Evolutionary conservation across 1,284 basidiomycete genomes (phyloP).

Genomic region (Phylloporus sp.): DNA sequence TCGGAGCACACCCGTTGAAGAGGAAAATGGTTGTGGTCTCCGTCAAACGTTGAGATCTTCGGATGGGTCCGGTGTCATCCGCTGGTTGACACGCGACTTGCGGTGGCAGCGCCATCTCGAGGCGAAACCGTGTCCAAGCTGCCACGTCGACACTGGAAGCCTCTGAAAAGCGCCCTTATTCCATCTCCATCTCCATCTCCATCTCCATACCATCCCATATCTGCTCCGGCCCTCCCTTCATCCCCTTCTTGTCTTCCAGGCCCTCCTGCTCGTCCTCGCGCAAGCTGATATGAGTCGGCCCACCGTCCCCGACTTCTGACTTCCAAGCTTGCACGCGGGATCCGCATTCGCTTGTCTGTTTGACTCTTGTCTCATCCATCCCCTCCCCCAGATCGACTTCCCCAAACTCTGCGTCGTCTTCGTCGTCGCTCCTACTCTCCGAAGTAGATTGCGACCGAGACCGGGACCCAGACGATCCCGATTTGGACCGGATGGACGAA

Average conservation of each 20-base stretch:
- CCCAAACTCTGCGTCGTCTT: conserved; percentile 20
- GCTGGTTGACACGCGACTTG: neutral
- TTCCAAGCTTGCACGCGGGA: conserved; percentile 21
- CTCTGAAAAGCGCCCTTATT: conserved; percentile 18
- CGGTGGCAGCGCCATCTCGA: neutral
- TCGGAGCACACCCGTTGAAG: neutral
- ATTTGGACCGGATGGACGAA: conserved; percentile 52
- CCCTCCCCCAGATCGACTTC: neutral
- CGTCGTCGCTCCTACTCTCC: conserved; percentile 43
- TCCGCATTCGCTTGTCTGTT: neutral
- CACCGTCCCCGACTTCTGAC: conserved; percentile 36
- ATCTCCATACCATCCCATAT: conserved; percentile 69
- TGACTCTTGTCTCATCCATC: neutral
- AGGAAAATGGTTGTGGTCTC: neutral
- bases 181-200: conserved; percentile 57
- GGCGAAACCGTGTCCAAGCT: neutral
- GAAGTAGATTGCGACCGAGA: conserved; percentile 43
- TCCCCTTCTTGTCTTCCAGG: conserved; percentile 28
- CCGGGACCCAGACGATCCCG: conserved; percentile 37
- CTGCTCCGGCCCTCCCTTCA: conserved; percentile 55
- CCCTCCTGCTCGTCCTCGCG: conserved; percentile 41
- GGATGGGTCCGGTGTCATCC: neutral
- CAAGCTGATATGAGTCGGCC: conserved; percentile 23
- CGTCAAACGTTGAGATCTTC: neutral
- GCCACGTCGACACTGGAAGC: neutral